phyloP scores from a whole-genome alignment of 2,329 filamentous ascomycete species.

The Pyrenochaeta sp. region DNA sequence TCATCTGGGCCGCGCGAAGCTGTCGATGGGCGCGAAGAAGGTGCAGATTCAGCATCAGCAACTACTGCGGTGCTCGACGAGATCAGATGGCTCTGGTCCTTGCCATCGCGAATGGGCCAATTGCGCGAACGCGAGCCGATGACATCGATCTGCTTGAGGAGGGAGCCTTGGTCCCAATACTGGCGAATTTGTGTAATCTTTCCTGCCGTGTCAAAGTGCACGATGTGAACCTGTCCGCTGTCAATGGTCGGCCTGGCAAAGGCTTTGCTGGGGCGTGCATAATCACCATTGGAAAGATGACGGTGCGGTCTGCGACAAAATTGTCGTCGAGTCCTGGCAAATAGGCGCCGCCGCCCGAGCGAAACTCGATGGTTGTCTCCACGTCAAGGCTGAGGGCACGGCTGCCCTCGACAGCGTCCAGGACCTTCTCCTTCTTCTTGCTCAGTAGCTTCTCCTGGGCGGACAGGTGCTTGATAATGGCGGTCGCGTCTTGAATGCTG shows the following conservation, averaged over 20 bases:
- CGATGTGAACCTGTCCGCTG: conserved; percentile 70
- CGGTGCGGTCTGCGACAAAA: conserved; percentile 83
- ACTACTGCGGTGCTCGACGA: conserved; percentile 63
- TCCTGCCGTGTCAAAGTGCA: conserved; percentile 77
- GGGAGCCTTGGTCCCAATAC: conserved; percentile 93
- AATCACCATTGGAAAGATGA: conserved; percentile 79
- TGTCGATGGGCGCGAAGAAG: conserved; percentile 45
- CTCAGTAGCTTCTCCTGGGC: conserved; percentile 76
- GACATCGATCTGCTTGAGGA: conserved; percentile 92
- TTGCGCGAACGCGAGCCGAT: conserved; percentile 90
- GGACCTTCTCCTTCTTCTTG: conserved; percentile 81
- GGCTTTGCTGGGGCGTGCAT: not conserved
- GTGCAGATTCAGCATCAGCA: conserved; percentile 36
- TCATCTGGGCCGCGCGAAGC: conserved; percentile 43
- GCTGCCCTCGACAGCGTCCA: conserved; percentile 76
- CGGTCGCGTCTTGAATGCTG: conserved; percentile 72
- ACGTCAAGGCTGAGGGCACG: conserved; percentile 78
- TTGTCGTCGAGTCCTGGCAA: conserved; percentile 92
- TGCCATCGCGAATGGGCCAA: conserved; percentile 92
- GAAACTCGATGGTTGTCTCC: conserved; percentile 84
- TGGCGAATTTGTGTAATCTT: conserved; percentile 89
- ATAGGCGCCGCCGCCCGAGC: conserved; percentile 82
- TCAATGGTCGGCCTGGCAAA: conserved; percentile 11
- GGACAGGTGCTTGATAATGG: conserved; percentile 84
- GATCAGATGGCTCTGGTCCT: conserved; percentile 83